These are phyloP conservation scores for Zygotorulaspora sp. DNA, from an alignment of 805 yeast genomes.

Conservation along the genomic window DNA sequence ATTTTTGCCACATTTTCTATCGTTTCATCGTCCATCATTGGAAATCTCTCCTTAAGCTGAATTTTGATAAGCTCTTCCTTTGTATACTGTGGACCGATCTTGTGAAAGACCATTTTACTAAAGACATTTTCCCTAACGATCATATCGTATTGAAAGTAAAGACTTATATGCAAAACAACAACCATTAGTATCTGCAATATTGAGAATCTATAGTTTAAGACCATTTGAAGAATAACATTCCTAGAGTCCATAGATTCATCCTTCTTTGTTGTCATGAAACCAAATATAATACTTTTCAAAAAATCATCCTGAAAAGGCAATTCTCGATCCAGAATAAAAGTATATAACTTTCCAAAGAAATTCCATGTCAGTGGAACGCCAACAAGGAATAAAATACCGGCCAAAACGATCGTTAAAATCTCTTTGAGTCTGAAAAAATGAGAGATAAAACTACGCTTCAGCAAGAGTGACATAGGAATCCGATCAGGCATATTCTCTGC, in stretches of 20 bases:
- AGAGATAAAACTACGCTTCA: conserved; percentile 37
- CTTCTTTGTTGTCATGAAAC: conserved; percentile 13
- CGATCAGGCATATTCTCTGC: conserved; percentile 57
- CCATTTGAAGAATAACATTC: conserved; percentile 16
- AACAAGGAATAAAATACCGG: conserved; percentile 40
- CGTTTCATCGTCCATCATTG: conserved; percentile 33
- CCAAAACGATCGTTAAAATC: conserved; percentile 18
- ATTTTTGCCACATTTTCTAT: conserved; percentile 27
- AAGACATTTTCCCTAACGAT: conserved; percentile 69
- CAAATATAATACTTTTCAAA: conserved; percentile 27
- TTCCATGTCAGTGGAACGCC: conserved; percentile 60
- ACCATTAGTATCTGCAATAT: conserved; percentile 38
- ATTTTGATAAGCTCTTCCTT: conserved; percentile 28
- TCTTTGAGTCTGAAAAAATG: conserved; percentile 16
- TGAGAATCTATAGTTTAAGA: conserved; percentile 27
- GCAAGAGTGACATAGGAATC: conserved; percentile 52
- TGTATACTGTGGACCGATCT: conserved; percentile 47
- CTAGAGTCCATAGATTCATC: conserved; percentile 12
- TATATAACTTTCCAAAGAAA: conserved; percentile 47
- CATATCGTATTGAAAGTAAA: conserved; percentile 64
- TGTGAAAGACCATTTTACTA: conserved; percentile 49
- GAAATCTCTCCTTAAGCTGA: conserved; percentile 31
- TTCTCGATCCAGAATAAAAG: conserved; percentile 53
- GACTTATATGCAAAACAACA: conserved; percentile 41
- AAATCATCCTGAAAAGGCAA: conserved; percentile 39